Percentiles rank a stretch among this genome's conserved stretches.
These are phyloP conservation scores for Herpetomonas muscarum DNA, from an alignment of 208 protist genomes.

Conservation along the genomic window DNA sequence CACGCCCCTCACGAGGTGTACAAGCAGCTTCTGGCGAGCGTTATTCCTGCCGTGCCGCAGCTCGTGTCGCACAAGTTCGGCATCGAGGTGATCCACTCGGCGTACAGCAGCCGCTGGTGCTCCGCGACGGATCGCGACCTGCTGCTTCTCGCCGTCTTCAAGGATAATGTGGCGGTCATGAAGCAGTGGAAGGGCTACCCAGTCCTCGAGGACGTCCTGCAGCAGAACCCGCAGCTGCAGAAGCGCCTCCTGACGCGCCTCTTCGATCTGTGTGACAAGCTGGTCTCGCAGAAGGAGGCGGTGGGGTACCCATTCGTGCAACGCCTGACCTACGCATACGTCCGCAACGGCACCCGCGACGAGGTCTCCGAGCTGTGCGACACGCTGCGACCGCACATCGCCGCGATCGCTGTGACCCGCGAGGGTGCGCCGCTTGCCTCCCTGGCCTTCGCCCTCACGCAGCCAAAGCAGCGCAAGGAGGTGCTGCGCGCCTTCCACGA, in stretches of 20 bases:
- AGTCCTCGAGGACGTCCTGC: slow-evolving; percentile 65
- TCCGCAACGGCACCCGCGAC: slow-evolving; percentile 59
- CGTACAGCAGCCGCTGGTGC: slow-evolving; percentile 82
- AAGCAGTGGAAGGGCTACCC: slow-evolving; percentile 84
- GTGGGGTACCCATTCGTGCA: slow-evolving; percentile 83
- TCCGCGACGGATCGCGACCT: slow-evolving; percentile 60
- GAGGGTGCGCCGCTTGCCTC: slow-evolving; percentile 76
- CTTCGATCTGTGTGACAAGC: slow-evolving; percentile 84
- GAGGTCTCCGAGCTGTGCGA: slow-evolving; percentile 87
- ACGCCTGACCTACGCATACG: slow-evolving; percentile 66
- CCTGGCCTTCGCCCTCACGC: slow-evolving; percentile 74
- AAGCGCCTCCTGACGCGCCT: slow-evolving; percentile 73
- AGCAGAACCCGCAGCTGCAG: slow-evolving; percentile 44
- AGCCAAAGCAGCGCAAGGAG: slow-evolving; percentile 81
- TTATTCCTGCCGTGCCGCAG: slow-evolving; percentile 63
- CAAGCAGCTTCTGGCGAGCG: slow-evolving; percentile 46
- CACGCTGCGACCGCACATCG: slow-evolving; percentile 73
- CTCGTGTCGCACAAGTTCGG: slow-evolving; percentile 86
- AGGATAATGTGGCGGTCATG: slow-evolving; percentile 82
- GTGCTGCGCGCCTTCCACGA: slow-evolving; percentile 65
- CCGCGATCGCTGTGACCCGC: slow-evolving; percentile 50
- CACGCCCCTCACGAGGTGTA: slow-evolving; percentile 79
- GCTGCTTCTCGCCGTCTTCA: slow-evolving; percentile 78
- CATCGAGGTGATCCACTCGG: slow-evolving; percentile 73
- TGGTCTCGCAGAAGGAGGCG: slow-evolving; percentile 87